Percentiles rank a stretch among this genome's conserved stretches.
Conservation (phyloP, 1,284 basidiomycete species). For the Boletus albobrunnescens region DNA sequence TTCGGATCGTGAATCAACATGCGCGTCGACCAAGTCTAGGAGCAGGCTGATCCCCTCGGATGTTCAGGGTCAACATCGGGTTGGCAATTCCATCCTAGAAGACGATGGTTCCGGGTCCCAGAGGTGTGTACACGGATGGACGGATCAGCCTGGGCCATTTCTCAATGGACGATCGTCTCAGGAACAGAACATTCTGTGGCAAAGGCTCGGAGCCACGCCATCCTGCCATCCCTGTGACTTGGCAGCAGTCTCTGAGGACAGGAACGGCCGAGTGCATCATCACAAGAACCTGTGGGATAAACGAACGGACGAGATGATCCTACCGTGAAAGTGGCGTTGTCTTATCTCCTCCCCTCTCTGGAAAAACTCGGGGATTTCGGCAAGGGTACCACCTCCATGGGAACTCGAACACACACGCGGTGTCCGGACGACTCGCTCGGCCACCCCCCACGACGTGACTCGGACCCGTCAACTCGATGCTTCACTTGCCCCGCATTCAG, state of each 20-base stretch:
- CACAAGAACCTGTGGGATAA: not conserved
- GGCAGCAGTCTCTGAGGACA: constrained; percentile 2
- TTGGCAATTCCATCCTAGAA: not conserved
- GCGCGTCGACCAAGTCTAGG: not conserved
- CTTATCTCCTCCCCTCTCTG: constrained; percentile 6
- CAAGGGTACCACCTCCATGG: not conserved
- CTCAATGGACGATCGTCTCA: constrained; percentile 3
- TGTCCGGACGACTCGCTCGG: not conserved
- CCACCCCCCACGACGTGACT: no score
- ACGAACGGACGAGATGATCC: no score
- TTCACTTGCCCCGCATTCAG: not conserved
- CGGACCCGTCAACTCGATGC: no score
- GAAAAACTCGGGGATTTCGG: not conserved
- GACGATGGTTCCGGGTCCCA: not conserved
- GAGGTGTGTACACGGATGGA: not conserved
- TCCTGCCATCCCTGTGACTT: constrained; percentile 1
- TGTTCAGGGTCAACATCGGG: constrained; percentile 4
- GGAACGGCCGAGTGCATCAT: not conserved
- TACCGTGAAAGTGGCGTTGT: not conserved
- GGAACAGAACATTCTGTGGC: not conserved
- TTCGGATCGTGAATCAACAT: constrained; percentile 13
- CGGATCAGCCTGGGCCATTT: not conserved
- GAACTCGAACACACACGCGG: not conserved
- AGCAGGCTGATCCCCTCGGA: constrained; percentile 24
- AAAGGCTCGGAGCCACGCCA: not conserved